These are phyloP conservation scores for Oenanthe sinensis DNA, from an alignment of 129 eudicot species.

Conservation along the genomic window DNA sequence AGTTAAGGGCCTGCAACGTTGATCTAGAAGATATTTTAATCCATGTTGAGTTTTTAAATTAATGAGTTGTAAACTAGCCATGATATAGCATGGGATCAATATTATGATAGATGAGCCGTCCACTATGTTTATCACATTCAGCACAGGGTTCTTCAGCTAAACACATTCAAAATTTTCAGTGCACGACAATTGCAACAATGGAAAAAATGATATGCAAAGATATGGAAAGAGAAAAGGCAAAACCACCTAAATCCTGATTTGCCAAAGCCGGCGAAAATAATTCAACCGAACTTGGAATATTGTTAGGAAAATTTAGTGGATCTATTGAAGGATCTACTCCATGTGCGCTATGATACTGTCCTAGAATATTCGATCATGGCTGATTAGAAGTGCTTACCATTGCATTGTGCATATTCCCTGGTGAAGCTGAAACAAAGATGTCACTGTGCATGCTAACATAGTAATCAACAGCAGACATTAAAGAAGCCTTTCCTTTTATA, in stretches of 20 bases:
- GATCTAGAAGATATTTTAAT: neutral
- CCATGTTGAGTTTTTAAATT: neutral
- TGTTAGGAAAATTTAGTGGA: neutral
- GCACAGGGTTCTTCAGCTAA: neutral
- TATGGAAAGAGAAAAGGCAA: neutral
- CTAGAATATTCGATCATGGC: neutral
- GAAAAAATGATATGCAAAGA: neutral
- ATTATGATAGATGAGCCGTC: neutral
- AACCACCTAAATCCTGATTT: neutral
- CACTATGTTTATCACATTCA: neutral
- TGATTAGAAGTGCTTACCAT: slow-evolving; percentile 40
- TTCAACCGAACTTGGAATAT: neutral
- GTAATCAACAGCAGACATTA: slow-evolving; percentile 91
- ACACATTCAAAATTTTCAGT: neutral
- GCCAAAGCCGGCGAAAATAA: neutral
- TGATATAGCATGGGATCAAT: neutral
- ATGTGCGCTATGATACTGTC: neutral
- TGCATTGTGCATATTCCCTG: slow-evolving; percentile 98
- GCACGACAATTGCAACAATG: neutral
- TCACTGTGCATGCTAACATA: slow-evolving; percentile 92
- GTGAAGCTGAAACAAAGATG: slow-evolving; percentile 92
- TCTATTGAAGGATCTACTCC: neutral
- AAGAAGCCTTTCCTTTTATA: slow-evolving; percentile 89
- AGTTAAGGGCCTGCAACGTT: neutral
- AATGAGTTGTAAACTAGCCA: neutral